Base-by-base conservation (phyloP, 257 asterid genomes). In the Salvia miltiorrhiza region DNA sequence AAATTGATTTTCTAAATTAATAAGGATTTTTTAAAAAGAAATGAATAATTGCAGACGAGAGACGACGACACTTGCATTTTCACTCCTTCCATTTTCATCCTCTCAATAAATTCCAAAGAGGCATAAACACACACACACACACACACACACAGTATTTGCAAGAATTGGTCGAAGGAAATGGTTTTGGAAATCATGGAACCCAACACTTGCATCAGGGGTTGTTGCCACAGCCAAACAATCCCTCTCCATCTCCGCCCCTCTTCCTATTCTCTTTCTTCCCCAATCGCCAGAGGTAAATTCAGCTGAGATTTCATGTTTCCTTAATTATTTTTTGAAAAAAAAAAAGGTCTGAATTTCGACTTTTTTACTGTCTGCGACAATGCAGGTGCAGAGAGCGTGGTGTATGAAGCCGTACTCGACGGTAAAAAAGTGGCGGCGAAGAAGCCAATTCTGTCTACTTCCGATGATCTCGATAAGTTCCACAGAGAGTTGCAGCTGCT, bases 341-440 rank as follows among this genome's bases (percentile, higher is more conserved):
- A n/a, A n/a, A n/a, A 65, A 44, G 9, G 54, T 24, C 43, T 32
- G 2, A n/a, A n/a, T 21, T 9, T 49, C 54, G 5, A 2, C 12
- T 37, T n/a, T 62, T 43, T 52, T 58, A 24, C 40, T 21, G 17
- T 50, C 26, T 65, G 13, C 37, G 70, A 63, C n/a, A 23, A 56
- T 80, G 17, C 88, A 90, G 97, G 97, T 24, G 89, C 93, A 54
- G 96, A 90, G 80, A 93, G 97, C 77, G 93, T 87, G 77, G 96
- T 90, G 48, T 88, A 85, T 48, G 88, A 85, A 73, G 97, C 84
- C 40, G 52, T 78, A 60, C 87, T 93, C 45, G 82, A 83, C 30
- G 97, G 90, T 35, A 79, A 74, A 69, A 93, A 67, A 76, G 95
- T 88, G 71, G 99, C 96, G 14, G 92, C 74, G 2, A 93, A 86